These are phyloP conservation scores for Trametes sanguinea DNA, from an alignment of 768 basidiomycete species.

Conservation along the genomic window DNA sequence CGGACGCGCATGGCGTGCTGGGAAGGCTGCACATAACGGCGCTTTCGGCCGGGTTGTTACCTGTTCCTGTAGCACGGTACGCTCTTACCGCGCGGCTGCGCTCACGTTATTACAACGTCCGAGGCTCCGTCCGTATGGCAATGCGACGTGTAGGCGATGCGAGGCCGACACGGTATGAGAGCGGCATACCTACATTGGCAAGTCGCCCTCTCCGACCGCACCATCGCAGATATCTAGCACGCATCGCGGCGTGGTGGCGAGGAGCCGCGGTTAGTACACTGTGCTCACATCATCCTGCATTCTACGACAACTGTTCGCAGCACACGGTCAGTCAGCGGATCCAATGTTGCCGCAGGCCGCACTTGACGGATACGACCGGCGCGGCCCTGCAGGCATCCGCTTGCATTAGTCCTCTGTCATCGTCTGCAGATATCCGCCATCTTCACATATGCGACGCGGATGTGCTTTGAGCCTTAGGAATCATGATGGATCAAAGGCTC, in stretches of 20 bases:
- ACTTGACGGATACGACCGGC: too few species aligned
- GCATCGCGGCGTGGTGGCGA: constrained; percentile 2
- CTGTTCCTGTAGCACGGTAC: background rate
- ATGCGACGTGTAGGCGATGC: background rate
- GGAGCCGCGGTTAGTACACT: background rate
- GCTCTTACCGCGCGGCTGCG: background rate
- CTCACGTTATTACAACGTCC: too few species aligned
- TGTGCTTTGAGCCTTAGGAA: constrained; percentile 4
- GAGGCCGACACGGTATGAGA: constrained; percentile 2
- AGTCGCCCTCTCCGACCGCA: background rate
- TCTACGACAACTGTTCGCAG: background rate
- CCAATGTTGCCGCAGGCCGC: too few species aligned
- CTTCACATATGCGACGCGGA: background rate
- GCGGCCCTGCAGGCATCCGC: too few species aligned
- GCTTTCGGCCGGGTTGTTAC: background rate
- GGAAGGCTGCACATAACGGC: background rate
- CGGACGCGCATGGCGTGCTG: background rate
- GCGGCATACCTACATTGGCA: background rate
- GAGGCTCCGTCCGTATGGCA: too few species aligned
- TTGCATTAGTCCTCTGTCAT: too few species aligned
- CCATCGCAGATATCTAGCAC: background rate
- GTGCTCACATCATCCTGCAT: background rate
- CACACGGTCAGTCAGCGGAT: background rate
- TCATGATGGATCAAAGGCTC: background rate
- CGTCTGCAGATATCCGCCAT: too few species aligned